A percentile compares a stretch with the other conserved stretches of the same genome.
Evolutionary conservation across 768 basidiomycete genomes (phyloP).

Genomic region (Fibroporia radiculosa): DNA sequence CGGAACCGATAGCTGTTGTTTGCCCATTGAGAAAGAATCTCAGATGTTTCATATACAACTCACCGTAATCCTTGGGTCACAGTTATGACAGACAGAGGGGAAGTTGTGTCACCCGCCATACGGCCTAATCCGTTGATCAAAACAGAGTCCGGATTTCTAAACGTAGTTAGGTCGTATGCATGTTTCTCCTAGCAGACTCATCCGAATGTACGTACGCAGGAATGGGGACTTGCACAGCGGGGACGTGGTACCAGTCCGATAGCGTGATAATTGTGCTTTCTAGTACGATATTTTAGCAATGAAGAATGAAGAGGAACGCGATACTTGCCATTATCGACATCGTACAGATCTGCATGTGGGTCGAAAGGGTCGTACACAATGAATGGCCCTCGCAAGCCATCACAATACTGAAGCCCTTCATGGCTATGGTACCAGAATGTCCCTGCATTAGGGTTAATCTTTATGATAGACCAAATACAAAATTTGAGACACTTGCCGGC

Average conservation of each 20-base stretch:
- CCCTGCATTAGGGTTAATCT: slow-evolving; percentile 2
- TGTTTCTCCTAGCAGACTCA: background rate
- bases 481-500: slow-evolving; percentile 11
- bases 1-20: slow-evolving; percentile 33
- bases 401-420: slow-evolving; percentile 31
- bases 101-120: slow-evolving; percentile 25
- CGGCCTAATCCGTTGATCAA: slow-evolving; percentile 47
- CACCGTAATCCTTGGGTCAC: slow-evolving; percentile 27
- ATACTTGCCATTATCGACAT: slow-evolving; percentile 22
- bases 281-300: background rate
- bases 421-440: slow-evolving; percentile 39
- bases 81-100: slow-evolving; percentile 29
- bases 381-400: slow-evolving; percentile 33
- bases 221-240: slow-evolving; percentile 7
- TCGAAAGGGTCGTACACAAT: slow-evolving; percentile 27
- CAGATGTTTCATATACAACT: background rate
- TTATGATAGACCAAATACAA: too few relatives aligned
- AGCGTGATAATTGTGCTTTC: slow-evolving; percentile 42
- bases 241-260: slow-evolving; percentile 35
- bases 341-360: slow-evolving; percentile 22
- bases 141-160: slow-evolving; percentile 25
- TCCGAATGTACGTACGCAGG: slow-evolving; percentile 9
- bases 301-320: background rate
- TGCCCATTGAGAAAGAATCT: slow-evolving; percentile 31
- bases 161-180: background rate